Conservation (phyloP, 805 yeast species). For the Lipomyces chichibuensis region DNA sequence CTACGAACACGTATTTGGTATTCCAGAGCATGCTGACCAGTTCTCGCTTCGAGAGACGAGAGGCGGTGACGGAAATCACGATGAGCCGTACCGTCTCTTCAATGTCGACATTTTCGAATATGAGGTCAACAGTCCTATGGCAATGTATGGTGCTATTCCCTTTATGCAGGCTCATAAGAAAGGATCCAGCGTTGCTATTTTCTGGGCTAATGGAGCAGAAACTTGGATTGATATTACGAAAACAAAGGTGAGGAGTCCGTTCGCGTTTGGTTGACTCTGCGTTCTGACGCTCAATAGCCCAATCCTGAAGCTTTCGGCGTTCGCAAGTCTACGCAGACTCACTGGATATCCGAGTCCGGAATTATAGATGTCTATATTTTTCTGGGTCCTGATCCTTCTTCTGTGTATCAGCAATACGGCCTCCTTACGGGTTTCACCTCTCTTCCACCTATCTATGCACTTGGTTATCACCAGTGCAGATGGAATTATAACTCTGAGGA, state of each 20-base stretch:
- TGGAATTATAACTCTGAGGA: constrained; percentile 93
- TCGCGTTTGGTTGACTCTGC: neutral
- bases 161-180: constrained; percentile 71
- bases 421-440: constrained; percentile 69
- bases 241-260: constrained; percentile 8
- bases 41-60: constrained; percentile 72
- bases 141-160: constrained; percentile 97
- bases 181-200: constrained; percentile 67
- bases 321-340: constrained; percentile 53
- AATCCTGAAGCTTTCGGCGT: constrained; percentile 30
- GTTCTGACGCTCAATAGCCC: neutral
- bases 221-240: constrained; percentile 76
- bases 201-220: constrained; percentile 93
- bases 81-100: constrained; percentile 82
- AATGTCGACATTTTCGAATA: constrained; percentile 97
- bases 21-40: constrained; percentile 93
- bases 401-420: constrained; percentile 64
- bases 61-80: constrained; percentile 41
- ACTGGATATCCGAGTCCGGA: constrained; percentile 95
- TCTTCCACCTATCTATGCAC: constrained; percentile 74
- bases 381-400: constrained; percentile 60
- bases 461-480: constrained; percentile 95
- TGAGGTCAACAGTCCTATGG: constrained; percentile 74
- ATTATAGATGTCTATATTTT: constrained; percentile 72
- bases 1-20: constrained; percentile 76